These are phyloP conservation scores for Talaromyces sp. DNA, from an alignment of 2,329 filamentous ascomycete species.

Conservation along the genomic window DNA sequence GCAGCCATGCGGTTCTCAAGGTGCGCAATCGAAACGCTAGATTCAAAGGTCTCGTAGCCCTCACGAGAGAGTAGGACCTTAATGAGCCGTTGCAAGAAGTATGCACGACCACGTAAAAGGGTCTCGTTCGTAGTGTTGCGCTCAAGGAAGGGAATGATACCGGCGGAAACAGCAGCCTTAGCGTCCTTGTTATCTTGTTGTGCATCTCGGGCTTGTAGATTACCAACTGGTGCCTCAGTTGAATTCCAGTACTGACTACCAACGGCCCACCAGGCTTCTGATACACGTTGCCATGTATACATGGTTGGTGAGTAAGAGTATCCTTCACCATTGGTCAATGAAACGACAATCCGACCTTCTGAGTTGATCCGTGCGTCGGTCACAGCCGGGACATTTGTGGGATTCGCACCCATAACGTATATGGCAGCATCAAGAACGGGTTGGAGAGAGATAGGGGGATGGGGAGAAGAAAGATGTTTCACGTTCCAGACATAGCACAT, in stretches of 20 bases:
- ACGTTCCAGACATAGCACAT: conserved; percentile 95
- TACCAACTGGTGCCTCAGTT: conserved; percentile 84
- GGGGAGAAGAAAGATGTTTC: conserved; percentile 76
- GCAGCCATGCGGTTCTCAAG: conserved; percentile 93
- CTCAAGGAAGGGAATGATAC: conserved; percentile 90
- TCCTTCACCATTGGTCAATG: conserved; percentile 90
- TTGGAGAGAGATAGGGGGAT: conserved; percentile 85
- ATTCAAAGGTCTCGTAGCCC: conserved; percentile 90
- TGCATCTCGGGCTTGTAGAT: conserved; percentile 72
- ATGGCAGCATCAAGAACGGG: conserved; percentile 87
- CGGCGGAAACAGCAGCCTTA: conserved; percentile 71
- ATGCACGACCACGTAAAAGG: conserved; percentile 86
- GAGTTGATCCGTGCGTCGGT: conserved; percentile 92
- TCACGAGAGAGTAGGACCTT: conserved; percentile 86
- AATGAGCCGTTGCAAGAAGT: conserved; percentile 86
- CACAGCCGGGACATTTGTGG: conserved; percentile 78
- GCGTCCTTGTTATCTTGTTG: conserved; percentile 56
- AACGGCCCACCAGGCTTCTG: conserved; percentile 97
- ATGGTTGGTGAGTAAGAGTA: conserved; percentile 85
- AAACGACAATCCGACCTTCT: conserved; percentile 82
- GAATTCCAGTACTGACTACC: conserved; percentile 99
- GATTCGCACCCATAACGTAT: conserved; percentile 75
- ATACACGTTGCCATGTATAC: conserved; percentile 93
- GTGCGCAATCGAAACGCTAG: conserved; percentile 88
- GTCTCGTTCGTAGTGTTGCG: conserved; percentile 93